Evolutionary conservation across 2,329 filamentous ascomycete genomes (phyloP).

Genomic region (Trichothecium roseum): DNA sequence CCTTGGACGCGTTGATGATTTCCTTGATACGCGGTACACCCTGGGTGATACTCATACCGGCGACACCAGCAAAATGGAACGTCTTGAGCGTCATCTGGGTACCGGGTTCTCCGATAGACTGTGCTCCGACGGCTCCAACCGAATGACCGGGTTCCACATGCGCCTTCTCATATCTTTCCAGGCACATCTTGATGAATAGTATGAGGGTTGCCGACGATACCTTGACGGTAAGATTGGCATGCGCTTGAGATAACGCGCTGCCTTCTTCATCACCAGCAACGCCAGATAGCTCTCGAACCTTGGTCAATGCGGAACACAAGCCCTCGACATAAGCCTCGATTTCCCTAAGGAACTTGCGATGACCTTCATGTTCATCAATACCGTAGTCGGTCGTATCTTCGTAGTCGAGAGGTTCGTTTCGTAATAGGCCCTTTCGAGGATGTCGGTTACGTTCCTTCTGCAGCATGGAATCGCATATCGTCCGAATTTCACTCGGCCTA

Average conservation of each 20-base stretch:
- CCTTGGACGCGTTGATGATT: conserved; percentile 96
- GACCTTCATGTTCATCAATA: conserved; percentile 73
- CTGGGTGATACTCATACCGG: conserved; percentile 98
- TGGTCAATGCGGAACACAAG: conserved; percentile 51
- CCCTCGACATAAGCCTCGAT: conserved; percentile 61
- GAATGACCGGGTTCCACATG: conserved; percentile 91
- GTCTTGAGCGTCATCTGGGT: conserved; percentile 99
- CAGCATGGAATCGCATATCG: conserved; percentile 58
- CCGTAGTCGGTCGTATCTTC: conserved; percentile 57
- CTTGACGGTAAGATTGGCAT: conserved; percentile 68
- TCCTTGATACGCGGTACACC: conserved; percentile 99
- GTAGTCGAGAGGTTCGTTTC: conserved; percentile 54
- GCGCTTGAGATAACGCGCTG: conserved; percentile 19
- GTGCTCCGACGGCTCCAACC: conserved; percentile 89
- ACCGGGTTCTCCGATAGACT: conserved; percentile 95
- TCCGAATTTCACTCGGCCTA: conserved; percentile 61
- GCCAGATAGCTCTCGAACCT: conserved; percentile 39
- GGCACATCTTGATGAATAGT: conserved; percentile 69
- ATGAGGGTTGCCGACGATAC: conserved; percentile 65
- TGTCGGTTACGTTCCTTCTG: conserved; percentile 57
- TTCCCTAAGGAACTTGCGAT: conserved; percentile 68
- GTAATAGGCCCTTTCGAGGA: conserved; percentile 48
- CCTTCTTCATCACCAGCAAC: conserved; percentile 20
- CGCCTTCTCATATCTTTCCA: conserved; percentile 84
- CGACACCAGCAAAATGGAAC: conserved; percentile 99